Conservation (phyloP, 1,284 basidiomycete genomes). For the Apiotrichum sp. region DNA sequence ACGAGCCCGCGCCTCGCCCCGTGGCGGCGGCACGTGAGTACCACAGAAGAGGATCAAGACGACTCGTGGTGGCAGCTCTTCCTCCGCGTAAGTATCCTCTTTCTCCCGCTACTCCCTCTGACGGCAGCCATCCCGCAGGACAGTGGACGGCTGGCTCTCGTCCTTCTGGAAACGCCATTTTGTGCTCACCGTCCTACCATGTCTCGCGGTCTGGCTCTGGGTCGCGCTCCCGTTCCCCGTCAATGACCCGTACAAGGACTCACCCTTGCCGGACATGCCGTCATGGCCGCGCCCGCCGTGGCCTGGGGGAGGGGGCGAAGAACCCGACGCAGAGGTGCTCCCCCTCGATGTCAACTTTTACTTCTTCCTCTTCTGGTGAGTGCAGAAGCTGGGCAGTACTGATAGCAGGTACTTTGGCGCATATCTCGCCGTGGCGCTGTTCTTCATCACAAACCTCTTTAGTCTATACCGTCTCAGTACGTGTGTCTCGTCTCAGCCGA, state of each 20-base stretch:
- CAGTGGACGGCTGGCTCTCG: constrained; percentile 49
- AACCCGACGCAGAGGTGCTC: constrained; percentile 14
- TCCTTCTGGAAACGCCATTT: constrained; percentile 52
- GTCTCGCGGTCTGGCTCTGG: constrained; percentile 53
- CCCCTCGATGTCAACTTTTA: constrained; percentile 50
- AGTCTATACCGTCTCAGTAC: constrained; percentile 49
- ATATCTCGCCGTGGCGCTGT: constrained; percentile 50
- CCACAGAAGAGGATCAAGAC: constrained; percentile 16
- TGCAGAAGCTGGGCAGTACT: constrained; percentile 2
- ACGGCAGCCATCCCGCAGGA: constrained; percentile 38
- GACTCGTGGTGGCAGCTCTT: constrained; percentile 28
- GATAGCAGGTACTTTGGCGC: constrained; percentile 24
- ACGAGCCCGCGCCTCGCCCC: constrained; percentile 10
- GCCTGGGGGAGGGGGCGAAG: constrained; percentile 5
- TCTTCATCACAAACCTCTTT: constrained; percentile 56
- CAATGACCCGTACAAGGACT: constrained; percentile 47
- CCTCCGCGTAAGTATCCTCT: constrained; percentile 26
- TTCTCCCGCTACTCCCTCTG: neutral
- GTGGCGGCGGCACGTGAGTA: constrained; percentile 1
- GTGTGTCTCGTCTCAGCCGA: constrained; percentile 1
- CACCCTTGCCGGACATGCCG: constrained; percentile 42
- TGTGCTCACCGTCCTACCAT: constrained; percentile 50
- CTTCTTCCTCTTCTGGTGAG: constrained; percentile 50
- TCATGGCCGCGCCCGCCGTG: constrained; percentile 35
- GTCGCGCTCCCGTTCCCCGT: constrained; percentile 54